These are phyloP conservation scores for Hansfordia pulvinata DNA, from an alignment of 2,329 filamentous ascomycete genomes.

Conservation along the genomic window DNA sequence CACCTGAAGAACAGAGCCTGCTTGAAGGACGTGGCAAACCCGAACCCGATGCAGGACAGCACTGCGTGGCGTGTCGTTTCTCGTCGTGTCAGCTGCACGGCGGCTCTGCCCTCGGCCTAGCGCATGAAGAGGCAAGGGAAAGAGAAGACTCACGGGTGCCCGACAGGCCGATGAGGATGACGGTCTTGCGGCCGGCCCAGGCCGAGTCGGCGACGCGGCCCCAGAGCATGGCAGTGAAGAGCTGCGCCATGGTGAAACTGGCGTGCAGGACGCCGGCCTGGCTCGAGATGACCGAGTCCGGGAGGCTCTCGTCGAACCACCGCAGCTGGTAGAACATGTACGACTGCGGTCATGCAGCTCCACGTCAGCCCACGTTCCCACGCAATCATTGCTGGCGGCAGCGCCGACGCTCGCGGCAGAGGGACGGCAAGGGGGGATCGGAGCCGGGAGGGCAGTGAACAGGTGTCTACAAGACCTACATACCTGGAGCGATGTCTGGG, in stretches of 20 bases:
- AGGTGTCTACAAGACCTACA: too few species aligned
- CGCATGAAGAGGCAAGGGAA: too few species aligned
- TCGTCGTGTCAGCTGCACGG: too few species aligned
- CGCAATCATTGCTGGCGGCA: too few species aligned
- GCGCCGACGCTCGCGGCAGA: too few species aligned
- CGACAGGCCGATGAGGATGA: slow-evolving; percentile 58
- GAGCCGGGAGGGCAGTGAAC: too few species aligned
- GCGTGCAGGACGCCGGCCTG: slow-evolving; percentile 66
- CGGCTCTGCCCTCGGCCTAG: too few species aligned
- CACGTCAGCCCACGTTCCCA: too few species aligned
- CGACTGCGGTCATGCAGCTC: slow-evolving; percentile 36
- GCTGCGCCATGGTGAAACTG: slow-evolving; percentile 66
- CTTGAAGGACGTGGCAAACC: slow-evolving; percentile 47
- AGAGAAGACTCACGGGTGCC: too few species aligned
- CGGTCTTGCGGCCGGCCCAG: slow-evolving; percentile 55
- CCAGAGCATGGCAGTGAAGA: slow-evolving; percentile 68
- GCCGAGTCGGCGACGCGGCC: slow-evolving; percentile 51
- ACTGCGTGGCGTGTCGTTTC: too few species aligned
- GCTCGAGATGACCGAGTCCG: slow-evolving; percentile 51
- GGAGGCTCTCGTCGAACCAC: slow-evolving; percentile 43
- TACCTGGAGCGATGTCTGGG: slow-evolving; percentile 1
- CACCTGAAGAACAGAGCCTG: slow-evolving; percentile 45
- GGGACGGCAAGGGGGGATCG: too few species aligned
- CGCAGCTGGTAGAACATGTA: slow-evolving; percentile 78
- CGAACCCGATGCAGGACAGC: slow-evolving; percentile 52